Evolutionary conservation across 768 basidiomycete genomes (phyloP).

Genomic region (Amanita polypyramis): DNA sequence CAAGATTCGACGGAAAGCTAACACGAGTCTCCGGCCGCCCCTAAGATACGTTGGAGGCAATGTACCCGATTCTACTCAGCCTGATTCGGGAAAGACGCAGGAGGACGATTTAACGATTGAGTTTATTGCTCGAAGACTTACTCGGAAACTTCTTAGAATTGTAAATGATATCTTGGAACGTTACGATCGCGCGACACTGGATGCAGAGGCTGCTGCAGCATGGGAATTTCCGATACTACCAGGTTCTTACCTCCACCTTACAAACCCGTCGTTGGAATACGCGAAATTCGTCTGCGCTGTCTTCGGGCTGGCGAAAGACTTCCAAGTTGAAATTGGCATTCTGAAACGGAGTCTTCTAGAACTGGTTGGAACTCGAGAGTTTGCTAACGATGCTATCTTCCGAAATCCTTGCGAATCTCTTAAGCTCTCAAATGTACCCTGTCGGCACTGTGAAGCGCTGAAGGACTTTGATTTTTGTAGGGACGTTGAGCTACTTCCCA

Average conservation of each 20-base stretch:
- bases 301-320: constrained; percentile 71
- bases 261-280: constrained; percentile 80
- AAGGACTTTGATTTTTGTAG: constrained; percentile 95
- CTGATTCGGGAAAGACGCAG: constrained; percentile 54
- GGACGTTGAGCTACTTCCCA: constrained; percentile 73
- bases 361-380: constrained; percentile 77
- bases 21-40: constrained; percentile 53
- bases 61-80: constrained; percentile 53
- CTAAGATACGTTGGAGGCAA: constrained; percentile 57
- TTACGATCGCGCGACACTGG: constrained; percentile 46
- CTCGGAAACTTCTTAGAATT: constrained; percentile 64
- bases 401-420: constrained; percentile 88
- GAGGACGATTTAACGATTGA: constrained; percentile 55
- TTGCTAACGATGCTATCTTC: constrained; percentile 76
- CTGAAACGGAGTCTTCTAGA: constrained; percentile 86
- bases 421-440: constrained; percentile 78
- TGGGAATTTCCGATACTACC: constrained; percentile 83
- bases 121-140: constrained; percentile 74
- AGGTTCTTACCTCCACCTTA: constrained; percentile 71
- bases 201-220: constrained; percentile 39
- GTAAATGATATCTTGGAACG: constrained; percentile 55
- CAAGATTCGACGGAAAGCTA: constrained; percentile 56
- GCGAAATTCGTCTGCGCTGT: constrained; percentile 81
- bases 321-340: constrained; percentile 77
- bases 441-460: constrained; percentile 73